Evolutionary conservation across 2,329 filamentous ascomycete genomes (phyloP).

Genomic region (Cytospora schulzeri): DNA sequence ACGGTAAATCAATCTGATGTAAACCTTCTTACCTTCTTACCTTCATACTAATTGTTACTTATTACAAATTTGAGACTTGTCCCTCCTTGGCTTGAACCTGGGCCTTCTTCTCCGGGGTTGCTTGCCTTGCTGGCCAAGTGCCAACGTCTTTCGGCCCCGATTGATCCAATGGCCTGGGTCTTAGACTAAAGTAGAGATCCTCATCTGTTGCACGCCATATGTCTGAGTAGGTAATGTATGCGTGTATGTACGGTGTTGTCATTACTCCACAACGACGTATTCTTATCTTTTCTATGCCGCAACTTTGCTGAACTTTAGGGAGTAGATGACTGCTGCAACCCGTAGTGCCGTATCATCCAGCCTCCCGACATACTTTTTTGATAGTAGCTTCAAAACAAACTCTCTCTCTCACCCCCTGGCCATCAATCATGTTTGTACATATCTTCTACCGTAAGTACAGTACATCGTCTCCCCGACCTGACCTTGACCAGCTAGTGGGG

Average conservation of each 20-base stretch:
- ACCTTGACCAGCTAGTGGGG: constrained; percentile 4
- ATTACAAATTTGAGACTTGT: not conserved
- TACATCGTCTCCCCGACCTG: not conserved
- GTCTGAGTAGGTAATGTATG: too few species aligned
- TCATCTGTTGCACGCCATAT: not conserved
- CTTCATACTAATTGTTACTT: too few species aligned
- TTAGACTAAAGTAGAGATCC: too few species aligned
- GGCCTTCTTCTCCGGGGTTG: not conserved
- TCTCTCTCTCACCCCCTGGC: constrained; percentile 10
- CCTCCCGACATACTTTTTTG: not conserved
- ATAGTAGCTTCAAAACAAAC: not conserved
- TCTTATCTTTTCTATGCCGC: constrained; percentile 20
- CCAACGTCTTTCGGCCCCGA: not conserved
- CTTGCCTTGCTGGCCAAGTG: not conserved
- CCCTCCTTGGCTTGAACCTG: not conserved
- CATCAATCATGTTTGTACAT: constrained; percentile 10
- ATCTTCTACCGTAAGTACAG: constrained; percentile 11
- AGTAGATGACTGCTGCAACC: not conserved
- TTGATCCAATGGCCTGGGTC: not conserved
- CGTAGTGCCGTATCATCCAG: constrained; percentile 11
- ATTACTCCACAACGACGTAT: constrained; percentile 21
- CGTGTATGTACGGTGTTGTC: constrained; percentile 25
- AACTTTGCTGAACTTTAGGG: not conserved
- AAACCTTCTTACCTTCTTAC: too few species aligned
- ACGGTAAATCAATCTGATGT: too few species aligned